A percentile compares a stretch with the other conserved stretches of the same genome.
Evolutionary conservation across 2,329 filamentous ascomycete species (phyloP).

Genomic region (Fusarium marasasianum): DNA sequence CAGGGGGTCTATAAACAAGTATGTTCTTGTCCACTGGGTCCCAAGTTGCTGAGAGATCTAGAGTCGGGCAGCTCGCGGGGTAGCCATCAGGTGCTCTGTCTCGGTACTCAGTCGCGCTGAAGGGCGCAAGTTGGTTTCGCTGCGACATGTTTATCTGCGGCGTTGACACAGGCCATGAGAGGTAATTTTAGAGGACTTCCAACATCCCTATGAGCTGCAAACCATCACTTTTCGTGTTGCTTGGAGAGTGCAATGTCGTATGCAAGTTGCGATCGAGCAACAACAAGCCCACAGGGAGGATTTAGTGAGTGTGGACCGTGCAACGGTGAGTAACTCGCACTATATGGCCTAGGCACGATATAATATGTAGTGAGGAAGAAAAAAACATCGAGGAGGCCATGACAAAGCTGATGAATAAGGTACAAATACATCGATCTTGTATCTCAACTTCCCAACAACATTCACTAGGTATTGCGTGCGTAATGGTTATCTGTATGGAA

Average conservation of each 20-base stretch:
- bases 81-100: constrained; percentile 64
- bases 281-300: neutral
- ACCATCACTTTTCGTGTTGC: neutral
- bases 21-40: constrained; percentile 75
- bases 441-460: neutral
- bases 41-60: constrained; percentile 80
- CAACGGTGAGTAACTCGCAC: neutral
- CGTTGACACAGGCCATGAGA: neutral
- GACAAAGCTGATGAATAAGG: neutral
- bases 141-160: constrained; percentile 39
- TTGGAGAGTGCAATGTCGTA: neutral
- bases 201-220: neutral
- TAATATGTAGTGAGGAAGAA: neutral
- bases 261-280: constrained; percentile 16
- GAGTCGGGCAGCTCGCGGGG: constrained; percentile 81
- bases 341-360: neutral
- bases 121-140: constrained; percentile 53
- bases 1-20: constrained; percentile 80
- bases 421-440: neutral
- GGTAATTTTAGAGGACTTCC: neutral
- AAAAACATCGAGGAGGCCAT: neutral
- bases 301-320: constrained; percentile 5
- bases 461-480: neutral
- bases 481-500: neutral
- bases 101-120: constrained; percentile 67